These are phyloP conservation scores for Blastobotrys americana DNA, from an alignment of 805 yeast genomes.

Conservation along the genomic window DNA sequence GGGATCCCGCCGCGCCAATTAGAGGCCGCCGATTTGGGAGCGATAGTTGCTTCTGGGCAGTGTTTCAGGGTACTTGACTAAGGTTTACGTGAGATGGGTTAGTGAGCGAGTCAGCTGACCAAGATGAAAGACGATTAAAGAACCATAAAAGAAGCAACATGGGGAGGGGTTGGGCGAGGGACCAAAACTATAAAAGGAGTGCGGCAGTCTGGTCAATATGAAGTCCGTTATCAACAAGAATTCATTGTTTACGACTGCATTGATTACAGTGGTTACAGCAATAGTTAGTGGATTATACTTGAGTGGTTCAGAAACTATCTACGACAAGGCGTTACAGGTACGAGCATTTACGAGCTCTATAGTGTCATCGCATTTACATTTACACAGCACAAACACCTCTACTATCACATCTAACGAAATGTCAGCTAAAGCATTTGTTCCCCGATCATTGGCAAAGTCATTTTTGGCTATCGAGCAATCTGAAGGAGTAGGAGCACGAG, in stretches of 20 bases:
- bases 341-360: neutral
- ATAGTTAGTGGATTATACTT: neutral
- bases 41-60: too few relatives aligned
- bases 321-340: neutral
- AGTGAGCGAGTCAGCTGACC: neutral
- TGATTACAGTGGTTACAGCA: neutral
- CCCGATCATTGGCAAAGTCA: slow-evolving; percentile 43
- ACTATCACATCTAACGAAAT: neutral
- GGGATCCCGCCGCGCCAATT: too few relatives aligned
- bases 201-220: neutral
- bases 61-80: neutral
- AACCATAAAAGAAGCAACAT: neutral
- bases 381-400: neutral
- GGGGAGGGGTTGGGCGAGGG: neutral
- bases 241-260: neutral
- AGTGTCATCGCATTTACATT: too few relatives aligned
- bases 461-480: slow-evolving; percentile 60
- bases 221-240: neutral
- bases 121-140: too few relatives aligned
- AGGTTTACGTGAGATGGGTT: neutral
- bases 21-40: too few relatives aligned
- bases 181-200: neutral
- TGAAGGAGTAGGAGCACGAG: slow-evolving; percentile 86
- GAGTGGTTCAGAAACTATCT: neutral
- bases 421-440: neutral